Conservation (phyloP, 1,139 yeast species). For the Lodderomyces beijingensis region DNA sequence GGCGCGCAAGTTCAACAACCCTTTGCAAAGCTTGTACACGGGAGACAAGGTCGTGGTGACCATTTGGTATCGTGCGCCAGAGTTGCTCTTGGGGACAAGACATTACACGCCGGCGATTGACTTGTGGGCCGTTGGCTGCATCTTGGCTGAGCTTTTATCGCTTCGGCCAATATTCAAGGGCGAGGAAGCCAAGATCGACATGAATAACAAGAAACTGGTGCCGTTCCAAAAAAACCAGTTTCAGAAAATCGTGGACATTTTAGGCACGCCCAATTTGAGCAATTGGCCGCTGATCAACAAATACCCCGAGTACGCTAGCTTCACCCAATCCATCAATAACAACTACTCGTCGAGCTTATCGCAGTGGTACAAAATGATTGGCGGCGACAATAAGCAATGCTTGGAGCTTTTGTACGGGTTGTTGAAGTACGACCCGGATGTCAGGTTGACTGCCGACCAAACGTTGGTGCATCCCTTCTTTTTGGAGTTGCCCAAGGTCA, state of each 20-base stretch:
- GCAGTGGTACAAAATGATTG: constrained; percentile 82
- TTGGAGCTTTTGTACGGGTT: constrained; percentile 59
- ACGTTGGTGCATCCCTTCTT: constrained; percentile 79
- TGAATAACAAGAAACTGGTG: constrained; percentile 72
- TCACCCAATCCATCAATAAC: constrained; percentile 52
- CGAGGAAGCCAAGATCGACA: constrained; percentile 92
- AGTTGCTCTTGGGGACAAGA: constrained; percentile 80
- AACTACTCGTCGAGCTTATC: constrained; percentile 63
- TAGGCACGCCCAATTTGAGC: constrained; percentile 78
- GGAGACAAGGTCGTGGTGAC: constrained; percentile 98
- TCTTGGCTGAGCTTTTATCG: constrained; percentile 84
- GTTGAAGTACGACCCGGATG: constrained; percentile 80
- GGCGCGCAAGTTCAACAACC: constrained; percentile 86
- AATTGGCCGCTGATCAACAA: constrained; percentile 75
- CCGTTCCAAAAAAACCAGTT: constrained; percentile 94
- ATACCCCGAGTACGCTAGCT: constrained; percentile 79
- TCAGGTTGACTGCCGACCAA: constrained; percentile 64
- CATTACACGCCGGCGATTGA: constrained; percentile 96
- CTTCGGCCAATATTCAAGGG: constrained; percentile 94
- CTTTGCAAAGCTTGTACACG: constrained; percentile 80
- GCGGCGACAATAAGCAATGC: constrained; percentile 68
- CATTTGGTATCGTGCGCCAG: constrained; percentile 98
- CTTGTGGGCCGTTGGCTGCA: constrained; percentile 97
- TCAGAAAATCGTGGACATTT: constrained; percentile 80
- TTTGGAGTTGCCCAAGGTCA: constrained; percentile 59